These are phyloP conservation scores for Pisolithus tinctorius DNA, from an alignment of 768 basidiomycete genomes.

Conservation along the genomic window DNA sequence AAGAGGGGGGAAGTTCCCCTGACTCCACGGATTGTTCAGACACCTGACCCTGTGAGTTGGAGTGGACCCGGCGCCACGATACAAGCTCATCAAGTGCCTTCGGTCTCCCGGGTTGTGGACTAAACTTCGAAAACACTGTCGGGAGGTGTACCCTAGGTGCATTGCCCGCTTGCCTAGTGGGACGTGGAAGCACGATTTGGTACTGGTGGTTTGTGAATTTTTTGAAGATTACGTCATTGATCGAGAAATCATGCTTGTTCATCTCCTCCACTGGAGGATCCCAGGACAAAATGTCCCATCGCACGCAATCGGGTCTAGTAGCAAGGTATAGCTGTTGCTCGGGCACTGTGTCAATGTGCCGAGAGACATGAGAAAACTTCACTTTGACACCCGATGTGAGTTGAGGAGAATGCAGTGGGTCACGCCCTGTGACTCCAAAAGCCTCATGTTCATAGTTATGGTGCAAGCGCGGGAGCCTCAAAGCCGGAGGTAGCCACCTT, in stretches of 20 bases:
- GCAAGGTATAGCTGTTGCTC: constrained; percentile 43
- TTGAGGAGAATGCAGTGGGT: constrained; percentile 44
- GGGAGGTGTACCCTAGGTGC: constrained; percentile 37
- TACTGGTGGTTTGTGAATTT: constrained; percentile 31
- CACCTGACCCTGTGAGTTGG: constrained; percentile 12
- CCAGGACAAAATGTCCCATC: constrained; percentile 65
- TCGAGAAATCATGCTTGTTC: constrained; percentile 50
- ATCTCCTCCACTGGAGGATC: constrained; percentile 65
- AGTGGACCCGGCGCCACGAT: constrained; percentile 33
- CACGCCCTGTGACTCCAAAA: constrained; percentile 39
- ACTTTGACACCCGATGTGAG: constrained; percentile 35
- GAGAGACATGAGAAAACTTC: constrained; percentile 41
- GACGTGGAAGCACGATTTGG: constrained; percentile 31
- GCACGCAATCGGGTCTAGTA: constrained; percentile 33
- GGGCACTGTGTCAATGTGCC: constrained; percentile 36
- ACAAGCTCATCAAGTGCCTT: constrained; percentile 28
- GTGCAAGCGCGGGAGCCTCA: constrained; percentile 30
- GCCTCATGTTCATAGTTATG: constrained; percentile 38
- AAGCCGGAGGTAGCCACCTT: constrained; percentile 54
- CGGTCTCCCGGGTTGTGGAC: constrained; percentile 17
- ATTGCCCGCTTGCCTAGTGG: constrained; percentile 3
- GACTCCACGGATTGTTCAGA: background rate
- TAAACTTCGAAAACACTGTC: constrained; percentile 14
- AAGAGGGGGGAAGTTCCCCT: constrained; percentile 15
- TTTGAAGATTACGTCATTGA: constrained; percentile 62